phyloP scores from a whole-genome alignment of 2,329 filamentous ascomycete genomes.

The Triangularia setosa region DNA sequence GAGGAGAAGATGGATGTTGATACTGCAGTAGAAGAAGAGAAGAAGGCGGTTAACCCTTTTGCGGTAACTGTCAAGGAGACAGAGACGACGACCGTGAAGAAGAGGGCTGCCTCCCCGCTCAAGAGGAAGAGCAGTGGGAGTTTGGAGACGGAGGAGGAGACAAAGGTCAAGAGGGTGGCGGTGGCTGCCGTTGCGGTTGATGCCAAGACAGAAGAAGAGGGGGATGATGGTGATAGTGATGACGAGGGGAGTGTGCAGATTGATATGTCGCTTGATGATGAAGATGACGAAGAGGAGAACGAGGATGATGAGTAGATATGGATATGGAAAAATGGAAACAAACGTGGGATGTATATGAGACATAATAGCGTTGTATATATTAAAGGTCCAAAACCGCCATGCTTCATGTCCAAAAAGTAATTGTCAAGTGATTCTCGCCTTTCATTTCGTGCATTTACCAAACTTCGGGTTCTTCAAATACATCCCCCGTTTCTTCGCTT shows the following conservation, averaged over 20 bases:
- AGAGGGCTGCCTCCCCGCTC: conserved; percentile 16
- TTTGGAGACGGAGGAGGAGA: conserved; percentile 29
- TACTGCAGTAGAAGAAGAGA: background rate
- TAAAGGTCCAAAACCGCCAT: background rate
- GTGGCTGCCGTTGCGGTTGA: background rate
- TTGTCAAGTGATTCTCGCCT: background rate
- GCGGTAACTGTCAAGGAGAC: background rate
- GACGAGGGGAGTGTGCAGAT: conserved; percentile 54
- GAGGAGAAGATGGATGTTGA: conserved; percentile 1
- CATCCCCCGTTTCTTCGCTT: background rate
- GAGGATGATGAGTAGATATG: conserved; percentile 28
- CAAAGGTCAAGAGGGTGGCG: conserved; percentile 24
- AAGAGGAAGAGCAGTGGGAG: conserved; percentile 43
- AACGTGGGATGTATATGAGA: background rate
- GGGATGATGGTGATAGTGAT: conserved; percentile 42
- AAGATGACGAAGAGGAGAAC: conserved; percentile 41
- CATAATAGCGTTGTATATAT: background rate
- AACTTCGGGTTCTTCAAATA: background rate
- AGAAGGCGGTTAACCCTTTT: conserved; percentile 1
- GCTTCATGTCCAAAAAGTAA: background rate
- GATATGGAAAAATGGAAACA: background rate
- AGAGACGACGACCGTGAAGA: background rate
- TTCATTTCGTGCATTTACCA: background rate
- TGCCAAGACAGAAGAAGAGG: conserved; percentile 29
- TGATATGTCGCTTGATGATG: conserved; percentile 56